A percentile compares a stretch with the other conserved stretches of the same genome.
Conservation (phyloP, 1,284 basidiomycete species). For the Trichosporon ovoides region DNA sequence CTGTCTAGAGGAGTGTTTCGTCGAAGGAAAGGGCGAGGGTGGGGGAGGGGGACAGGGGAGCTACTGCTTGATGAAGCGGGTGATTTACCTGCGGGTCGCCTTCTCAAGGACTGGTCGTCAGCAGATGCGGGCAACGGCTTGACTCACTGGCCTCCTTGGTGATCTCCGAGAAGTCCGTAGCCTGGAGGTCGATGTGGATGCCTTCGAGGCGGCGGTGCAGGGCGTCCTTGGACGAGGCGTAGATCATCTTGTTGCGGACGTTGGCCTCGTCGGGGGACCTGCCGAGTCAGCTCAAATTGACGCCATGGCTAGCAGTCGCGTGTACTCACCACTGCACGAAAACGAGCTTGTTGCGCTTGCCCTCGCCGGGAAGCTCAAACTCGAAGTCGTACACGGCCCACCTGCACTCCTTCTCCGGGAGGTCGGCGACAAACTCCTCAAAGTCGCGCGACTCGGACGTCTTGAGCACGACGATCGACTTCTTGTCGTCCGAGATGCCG, state of each 20-base stretch:
- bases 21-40: background rate
- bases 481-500: slow-evolving; percentile 61
- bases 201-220: slow-evolving; percentile 62
- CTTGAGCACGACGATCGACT: slow-evolving; percentile 72
- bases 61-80: background rate
- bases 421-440: slow-evolving; percentile 68
- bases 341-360: slow-evolving; percentile 83
- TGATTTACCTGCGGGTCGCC: slow-evolving; percentile 35
- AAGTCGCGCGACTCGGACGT: slow-evolving; percentile 56
- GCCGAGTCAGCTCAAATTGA: slow-evolving; percentile 7
- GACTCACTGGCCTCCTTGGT: slow-evolving; percentile 67
- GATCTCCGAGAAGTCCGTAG: slow-evolving; percentile 74
- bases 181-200: slow-evolving; percentile 67
- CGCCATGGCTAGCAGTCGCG: background rate
- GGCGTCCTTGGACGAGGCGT: slow-evolving; percentile 85
- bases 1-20: no score
- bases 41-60: background rate
- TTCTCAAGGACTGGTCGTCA: slow-evolving; percentile 34
- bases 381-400: slow-evolving; percentile 94
- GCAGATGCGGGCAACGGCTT: background rate
- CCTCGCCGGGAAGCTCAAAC: slow-evolving; percentile 69
- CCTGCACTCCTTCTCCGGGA: slow-evolving; percentile 72
- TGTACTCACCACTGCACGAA: slow-evolving; percentile 70
- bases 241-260: slow-evolving; percentile 93
- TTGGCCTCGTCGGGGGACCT: slow-evolving; percentile 86